These are phyloP conservation scores for Plantago elongata DNA, from an alignment of 257 asterid genomes.

Conservation along the genomic window DNA sequence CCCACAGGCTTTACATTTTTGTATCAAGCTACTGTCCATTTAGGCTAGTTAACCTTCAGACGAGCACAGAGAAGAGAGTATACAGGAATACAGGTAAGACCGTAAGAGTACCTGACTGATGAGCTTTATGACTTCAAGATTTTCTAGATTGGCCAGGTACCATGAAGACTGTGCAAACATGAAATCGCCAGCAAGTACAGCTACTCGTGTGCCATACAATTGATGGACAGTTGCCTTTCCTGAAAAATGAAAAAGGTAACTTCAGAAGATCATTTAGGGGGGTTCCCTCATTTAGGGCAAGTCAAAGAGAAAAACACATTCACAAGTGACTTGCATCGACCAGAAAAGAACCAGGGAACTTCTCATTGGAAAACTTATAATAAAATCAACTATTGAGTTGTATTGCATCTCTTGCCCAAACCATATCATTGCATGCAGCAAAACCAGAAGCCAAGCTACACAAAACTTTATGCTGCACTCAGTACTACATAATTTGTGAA, in stretches of 20 bases:
- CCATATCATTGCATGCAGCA: too few relatives aligned
- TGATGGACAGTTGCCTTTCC: conserved; percentile 95
- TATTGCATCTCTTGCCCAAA: too few relatives aligned
- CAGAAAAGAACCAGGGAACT: too few relatives aligned
- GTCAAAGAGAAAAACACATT: conserved; percentile 7
- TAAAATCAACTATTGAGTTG: too few relatives aligned
- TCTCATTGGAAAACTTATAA: too few relatives aligned
- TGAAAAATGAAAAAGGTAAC: conserved; percentile 18
- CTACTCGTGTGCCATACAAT: conserved; percentile 80
- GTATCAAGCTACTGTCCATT: too few relatives aligned
- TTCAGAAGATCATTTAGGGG: neutral
- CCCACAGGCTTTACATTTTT: neutral
- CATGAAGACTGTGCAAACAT: conserved; percentile 98
- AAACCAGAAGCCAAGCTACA: too few relatives aligned
- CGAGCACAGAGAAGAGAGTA: neutral
- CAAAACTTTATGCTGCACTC: too few relatives aligned
- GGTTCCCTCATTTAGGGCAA: neutral
- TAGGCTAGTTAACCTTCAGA: too few relatives aligned
- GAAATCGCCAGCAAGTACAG: conserved; percentile 95
- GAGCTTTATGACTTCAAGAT: conserved; percentile 88
- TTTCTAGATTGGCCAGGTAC: conserved; percentile 96
- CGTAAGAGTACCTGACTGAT: conserved; percentile 66
- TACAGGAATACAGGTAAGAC: neutral
- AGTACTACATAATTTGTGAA: too few relatives aligned
- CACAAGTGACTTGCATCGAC: too few relatives aligned